These are phyloP conservation scores for Fagus sylvatica DNA, from an alignment of 306 rosid genomes.

Conservation along the genomic window DNA sequence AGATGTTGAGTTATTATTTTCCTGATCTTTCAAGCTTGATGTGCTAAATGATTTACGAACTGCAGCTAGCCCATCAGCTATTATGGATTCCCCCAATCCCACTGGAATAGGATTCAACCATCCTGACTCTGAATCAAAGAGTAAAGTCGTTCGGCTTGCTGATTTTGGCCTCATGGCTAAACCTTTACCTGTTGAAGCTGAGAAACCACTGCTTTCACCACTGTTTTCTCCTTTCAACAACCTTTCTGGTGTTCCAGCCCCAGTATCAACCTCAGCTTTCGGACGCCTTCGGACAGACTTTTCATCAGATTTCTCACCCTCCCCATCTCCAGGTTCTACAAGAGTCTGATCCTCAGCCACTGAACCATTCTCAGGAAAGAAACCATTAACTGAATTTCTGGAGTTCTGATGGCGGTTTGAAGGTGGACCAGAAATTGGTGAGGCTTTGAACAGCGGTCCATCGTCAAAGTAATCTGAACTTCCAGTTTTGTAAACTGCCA, in stretches of 20 bases:
- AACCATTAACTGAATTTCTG: slow-evolving; percentile 41
- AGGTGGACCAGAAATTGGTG: slow-evolving; percentile 35
- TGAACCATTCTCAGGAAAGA: slow-evolving; percentile 49
- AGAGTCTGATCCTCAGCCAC: slow-evolving; percentile 31
- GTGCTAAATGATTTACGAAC: slow-evolving; percentile 74
- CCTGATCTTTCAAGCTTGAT: slow-evolving; percentile 73
- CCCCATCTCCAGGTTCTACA: slow-evolving; percentile 51
- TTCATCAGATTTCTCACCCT: slow-evolving; percentile 62
- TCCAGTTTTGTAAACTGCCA: slow-evolving; percentile 51
- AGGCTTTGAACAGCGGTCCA: slow-evolving; percentile 46
- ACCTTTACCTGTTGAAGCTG: slow-evolving; percentile 62
- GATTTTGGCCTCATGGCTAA: slow-evolving; percentile 70
- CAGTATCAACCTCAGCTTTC: slow-evolving; percentile 59
- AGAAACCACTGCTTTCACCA: slow-evolving; percentile 49
- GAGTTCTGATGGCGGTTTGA: slow-evolving; percentile 37
- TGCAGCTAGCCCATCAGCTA: slow-evolving; percentile 41
- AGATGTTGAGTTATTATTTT: slow-evolving; percentile 41
- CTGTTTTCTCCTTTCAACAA: slow-evolving; percentile 51
- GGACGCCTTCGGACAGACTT: slow-evolving; percentile 79
- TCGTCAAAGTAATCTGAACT: slow-evolving; percentile 43
- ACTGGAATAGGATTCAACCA: slow-evolving; percentile 62
- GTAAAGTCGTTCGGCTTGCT: slow-evolving; percentile 47
- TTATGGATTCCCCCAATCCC: slow-evolving; percentile 71
- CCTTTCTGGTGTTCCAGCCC: slow-evolving; percentile 55
- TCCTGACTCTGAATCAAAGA: slow-evolving; percentile 56